Conservation (phyloP, 306 rosid genomes). For the Quercus aquifolioides region DNA sequence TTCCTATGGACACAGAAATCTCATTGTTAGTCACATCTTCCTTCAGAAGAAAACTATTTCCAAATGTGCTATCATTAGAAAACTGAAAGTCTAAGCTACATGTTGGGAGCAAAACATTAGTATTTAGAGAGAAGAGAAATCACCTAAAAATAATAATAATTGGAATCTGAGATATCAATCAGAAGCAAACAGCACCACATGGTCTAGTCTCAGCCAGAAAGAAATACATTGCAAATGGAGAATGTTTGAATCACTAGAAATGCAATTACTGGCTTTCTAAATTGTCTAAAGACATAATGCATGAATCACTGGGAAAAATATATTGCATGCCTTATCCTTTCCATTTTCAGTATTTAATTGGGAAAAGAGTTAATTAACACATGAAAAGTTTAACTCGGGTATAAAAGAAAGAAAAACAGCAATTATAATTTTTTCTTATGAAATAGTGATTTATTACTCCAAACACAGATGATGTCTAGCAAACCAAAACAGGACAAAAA, state of each 20-base stretch:
- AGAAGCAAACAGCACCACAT: neutral
- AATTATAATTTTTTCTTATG: neutral
- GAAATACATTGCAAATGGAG: neutral
- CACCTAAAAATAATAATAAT: neutral
- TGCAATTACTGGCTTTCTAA: too few relatives aligned
- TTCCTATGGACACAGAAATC: conserved; percentile 18
- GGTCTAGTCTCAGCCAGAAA: neutral
- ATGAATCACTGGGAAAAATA: too few relatives aligned
- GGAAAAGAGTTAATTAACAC: neutral
- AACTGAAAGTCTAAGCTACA: neutral
- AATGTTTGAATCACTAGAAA: too few relatives aligned
- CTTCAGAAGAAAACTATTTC: too few relatives aligned
- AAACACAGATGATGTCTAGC: neutral
- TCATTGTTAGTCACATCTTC: neutral
- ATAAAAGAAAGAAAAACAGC: neutral
- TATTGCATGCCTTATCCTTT: too few relatives aligned
- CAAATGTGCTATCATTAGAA: too few relatives aligned
- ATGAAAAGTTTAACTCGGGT: neutral
- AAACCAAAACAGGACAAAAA: neutral
- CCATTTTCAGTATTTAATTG: too few relatives aligned
- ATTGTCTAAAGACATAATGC: too few relatives aligned
- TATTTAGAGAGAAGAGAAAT: too few relatives aligned
- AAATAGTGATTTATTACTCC: too few relatives aligned
- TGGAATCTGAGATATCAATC: neutral
- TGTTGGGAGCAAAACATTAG: too few relatives aligned